Evolutionary conservation across 1,284 basidiomycete genomes (phyloP).

Genomic region (Melampsora larici-populina): DNA sequence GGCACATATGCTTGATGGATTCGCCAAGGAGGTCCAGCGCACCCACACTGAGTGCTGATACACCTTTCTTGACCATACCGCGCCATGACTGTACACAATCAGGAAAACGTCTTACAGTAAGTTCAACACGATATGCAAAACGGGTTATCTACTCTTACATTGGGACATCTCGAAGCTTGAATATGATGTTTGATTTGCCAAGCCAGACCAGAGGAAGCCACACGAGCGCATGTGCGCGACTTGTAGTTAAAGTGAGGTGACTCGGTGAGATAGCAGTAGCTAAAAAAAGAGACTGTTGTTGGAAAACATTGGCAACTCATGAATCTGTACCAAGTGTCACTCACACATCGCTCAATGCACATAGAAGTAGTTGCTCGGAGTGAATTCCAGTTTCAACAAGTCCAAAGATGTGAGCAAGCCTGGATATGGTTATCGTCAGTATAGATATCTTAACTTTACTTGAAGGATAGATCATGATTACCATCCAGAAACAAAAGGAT

Average conservation of each 20-base stretch:
- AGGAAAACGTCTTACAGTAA: background rate
- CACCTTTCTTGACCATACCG: conserved; percentile 21
- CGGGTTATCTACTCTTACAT: conserved; percentile 1
- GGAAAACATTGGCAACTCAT: background rate
- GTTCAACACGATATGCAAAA: no score
- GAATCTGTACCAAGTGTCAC: background rate
- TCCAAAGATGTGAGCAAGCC: conserved; percentile 38
- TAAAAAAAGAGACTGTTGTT: background rate
- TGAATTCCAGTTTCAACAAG: conserved; percentile 41
- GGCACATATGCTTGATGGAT: conserved; percentile 29
- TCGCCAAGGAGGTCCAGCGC: conserved; percentile 28
- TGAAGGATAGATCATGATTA: background rate
- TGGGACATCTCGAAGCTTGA: conserved; percentile 11
- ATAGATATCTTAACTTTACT: background rate
- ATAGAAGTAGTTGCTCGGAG: conserved; percentile 28
- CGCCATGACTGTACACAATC: background rate
- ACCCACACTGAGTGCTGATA: conserved; percentile 26
- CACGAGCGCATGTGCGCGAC: conserved; percentile 25
- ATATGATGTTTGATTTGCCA: conserved; percentile 42
- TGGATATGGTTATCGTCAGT: background rate
- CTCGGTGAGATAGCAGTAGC: conserved; percentile 34
- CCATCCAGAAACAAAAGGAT: conserved; percentile 38
- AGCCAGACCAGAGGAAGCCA: conserved; percentile 31
- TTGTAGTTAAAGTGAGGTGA: conserved; percentile 26
- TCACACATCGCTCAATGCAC: conserved; percentile 35